Evolutionary conservation across 192 early-diverging fungal species (phyloP), one percentile per base, ranked within the genome.

Genomic region (Coemansia sp.): DNA sequence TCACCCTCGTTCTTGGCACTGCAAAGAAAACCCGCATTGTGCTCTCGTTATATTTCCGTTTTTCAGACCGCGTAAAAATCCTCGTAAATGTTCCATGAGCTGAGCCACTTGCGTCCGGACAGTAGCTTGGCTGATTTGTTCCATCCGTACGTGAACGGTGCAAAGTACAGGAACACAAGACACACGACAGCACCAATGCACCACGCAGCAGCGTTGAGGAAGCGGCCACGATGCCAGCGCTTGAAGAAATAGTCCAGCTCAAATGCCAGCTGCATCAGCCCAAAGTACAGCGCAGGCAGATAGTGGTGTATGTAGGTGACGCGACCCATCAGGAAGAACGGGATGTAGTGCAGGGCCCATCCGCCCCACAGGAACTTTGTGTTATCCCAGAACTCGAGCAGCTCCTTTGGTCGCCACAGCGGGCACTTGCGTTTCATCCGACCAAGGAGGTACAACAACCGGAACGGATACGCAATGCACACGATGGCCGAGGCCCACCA

Each of bases 271-370:
- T 88, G 62, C 70, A 98, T 74, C 61, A 88, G 89, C 27, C 84
- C 89, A 80, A 94, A 90, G 47, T 96, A 89, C 33, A 88, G 86
- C 5, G 90, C 86, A 2, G 94, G 95, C 52, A 97, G 76, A 72
- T 98, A 98, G 79, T 98, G 96, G 81, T 98, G 96, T 61, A 98
- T 69, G 74, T 96, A 98, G 6, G 95, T 84, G 53, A 89, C 87
- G 37, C 96, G 88, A 22, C 92, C 94, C 91, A 94, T 93, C 42
- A 94, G 59, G 70, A 91, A 95, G 83, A 96, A 97, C 33, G 96
- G 95, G 10, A 92, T 31, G 72, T 92, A 97, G 74, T 97, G 95
- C 59, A 96, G 72, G 19, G 80, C 64, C 90, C 92, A 98, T 27
- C 84, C 88, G 44, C 93, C 64, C 61, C 90, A 87, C 65, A 97